These are phyloP conservation scores for Pseudohyphozyma bogoriensis DNA, from an alignment of 768 basidiomycete genomes.

Conservation along the genomic window DNA sequence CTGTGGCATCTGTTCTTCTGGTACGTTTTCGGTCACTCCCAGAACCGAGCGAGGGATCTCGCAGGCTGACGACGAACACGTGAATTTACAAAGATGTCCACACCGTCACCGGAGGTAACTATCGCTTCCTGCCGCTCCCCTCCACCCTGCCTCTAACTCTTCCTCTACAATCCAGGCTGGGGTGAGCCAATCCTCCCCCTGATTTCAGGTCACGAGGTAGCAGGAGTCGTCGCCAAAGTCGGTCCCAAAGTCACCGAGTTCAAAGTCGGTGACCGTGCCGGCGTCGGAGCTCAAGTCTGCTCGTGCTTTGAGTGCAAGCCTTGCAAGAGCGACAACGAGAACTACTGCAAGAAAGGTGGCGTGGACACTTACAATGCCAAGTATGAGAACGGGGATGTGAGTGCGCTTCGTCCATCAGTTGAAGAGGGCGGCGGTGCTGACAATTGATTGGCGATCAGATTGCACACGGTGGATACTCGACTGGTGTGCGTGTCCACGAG, in stretches of 20 bases:
- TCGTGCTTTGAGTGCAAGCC: slow-evolving; percentile 23
- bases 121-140: too few relatives aligned
- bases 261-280: slow-evolving; percentile 34
- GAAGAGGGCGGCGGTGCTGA: too few relatives aligned
- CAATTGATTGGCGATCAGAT: too few relatives aligned
- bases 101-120: slow-evolving; percentile 26
- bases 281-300: slow-evolving; percentile 27
- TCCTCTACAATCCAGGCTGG: slow-evolving; percentile 17
- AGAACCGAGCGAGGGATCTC: too few relatives aligned
- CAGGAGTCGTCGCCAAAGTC: slow-evolving; percentile 34
- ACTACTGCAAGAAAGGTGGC: slow-evolving; percentile 17
- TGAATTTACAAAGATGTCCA: slow-evolving; percentile 20
- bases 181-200: slow-evolving; percentile 23
- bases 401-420: too few relatives aligned
- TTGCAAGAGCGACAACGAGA: slow-evolving; percentile 27
- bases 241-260: slow-evolving; percentile 39
- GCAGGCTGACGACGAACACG: neutral
- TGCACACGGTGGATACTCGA: slow-evolving; percentile 38
- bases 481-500: slow-evolving; percentile 34
- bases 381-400: too few relatives aligned
- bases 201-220: slow-evolving; percentile 28
- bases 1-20: slow-evolving; percentile 28
- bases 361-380: slow-evolving; percentile 27
- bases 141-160: neutral
- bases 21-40: neutral